Conservation (phyloP, 2,329 filamentous ascomycete species). For the Ilyonectria mors-panacis region DNA sequence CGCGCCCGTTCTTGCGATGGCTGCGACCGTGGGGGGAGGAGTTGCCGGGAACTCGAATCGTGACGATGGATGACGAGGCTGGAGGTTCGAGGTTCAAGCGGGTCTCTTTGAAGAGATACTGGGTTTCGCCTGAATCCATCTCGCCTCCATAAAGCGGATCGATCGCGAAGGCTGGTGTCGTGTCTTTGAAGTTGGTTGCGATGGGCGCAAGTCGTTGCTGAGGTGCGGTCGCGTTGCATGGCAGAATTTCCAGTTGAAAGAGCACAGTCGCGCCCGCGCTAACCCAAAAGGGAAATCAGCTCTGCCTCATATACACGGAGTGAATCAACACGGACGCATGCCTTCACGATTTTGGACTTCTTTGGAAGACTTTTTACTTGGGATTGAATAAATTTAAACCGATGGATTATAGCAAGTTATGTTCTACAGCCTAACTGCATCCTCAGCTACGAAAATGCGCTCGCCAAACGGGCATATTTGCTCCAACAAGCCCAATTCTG, state of each 20-base stretch:
- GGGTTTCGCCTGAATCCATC: constrained; percentile 75
- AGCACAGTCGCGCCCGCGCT: constrained; percentile 50
- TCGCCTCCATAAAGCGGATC: constrained; percentile 71
- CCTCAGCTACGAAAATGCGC: constrained; percentile 5
- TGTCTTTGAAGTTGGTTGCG: constrained; percentile 33
- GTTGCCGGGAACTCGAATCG: constrained; percentile 76
- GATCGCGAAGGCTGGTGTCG: constrained; percentile 33
- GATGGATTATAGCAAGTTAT: not conserved
- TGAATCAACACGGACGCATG: not conserved
- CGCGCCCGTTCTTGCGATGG: constrained; percentile 56
- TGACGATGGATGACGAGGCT: constrained; percentile 77
- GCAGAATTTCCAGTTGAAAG: constrained; percentile 52
- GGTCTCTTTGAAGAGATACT: constrained; percentile 87
- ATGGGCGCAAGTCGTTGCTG: constrained; percentile 48
- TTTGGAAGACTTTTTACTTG: not conserved
- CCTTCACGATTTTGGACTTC: not conserved
- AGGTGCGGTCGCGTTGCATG: constrained; percentile 50
- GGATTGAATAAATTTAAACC: not conserved
- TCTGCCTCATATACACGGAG: constrained; percentile 30
- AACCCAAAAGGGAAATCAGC: constrained; percentile 56
- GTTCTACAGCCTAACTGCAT: not conserved
- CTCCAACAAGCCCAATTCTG: constrained; percentile 16
- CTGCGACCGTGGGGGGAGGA: constrained; percentile 61
- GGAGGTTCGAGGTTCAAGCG: constrained; percentile 85
- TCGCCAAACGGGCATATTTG: constrained; percentile 14